phyloP scores from a whole-genome alignment of 2,329 filamentous ascomycete genomes.

The Colletotrichum musicola region DNA sequence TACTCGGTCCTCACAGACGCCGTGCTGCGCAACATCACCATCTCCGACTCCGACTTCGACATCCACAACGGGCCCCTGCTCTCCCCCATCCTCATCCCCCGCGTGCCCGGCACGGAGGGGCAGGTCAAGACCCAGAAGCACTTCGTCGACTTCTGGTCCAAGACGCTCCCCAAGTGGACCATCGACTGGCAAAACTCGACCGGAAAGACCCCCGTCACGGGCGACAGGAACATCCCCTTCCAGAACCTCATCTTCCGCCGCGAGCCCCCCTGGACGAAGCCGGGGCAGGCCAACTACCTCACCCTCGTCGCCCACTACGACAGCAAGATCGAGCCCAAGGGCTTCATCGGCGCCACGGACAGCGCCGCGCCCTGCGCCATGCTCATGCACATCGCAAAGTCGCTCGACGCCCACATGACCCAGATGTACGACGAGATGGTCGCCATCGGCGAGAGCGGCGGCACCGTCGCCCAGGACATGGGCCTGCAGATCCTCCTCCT shows the following conservation, averaged over 20 bases:
- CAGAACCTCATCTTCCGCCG: slow-evolving; percentile 81
- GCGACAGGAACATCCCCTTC: slow-evolving; percentile 76
- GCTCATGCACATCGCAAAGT: slow-evolving; percentile 81
- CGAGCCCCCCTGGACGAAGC: slow-evolving; percentile 80
- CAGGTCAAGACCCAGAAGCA: slow-evolving; percentile 76
- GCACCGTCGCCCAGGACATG: slow-evolving; percentile 72
- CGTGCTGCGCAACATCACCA: slow-evolving; percentile 73
- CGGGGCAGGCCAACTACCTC: slow-evolving; percentile 78
- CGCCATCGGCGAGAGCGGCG: slow-evolving; percentile 62
- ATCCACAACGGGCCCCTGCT: slow-evolving; percentile 75
- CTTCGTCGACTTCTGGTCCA: slow-evolving; percentile 78
- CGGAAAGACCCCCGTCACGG: slow-evolving; percentile 74
- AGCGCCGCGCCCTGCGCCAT: slow-evolving; percentile 88
- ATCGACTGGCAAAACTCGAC: slow-evolving; percentile 82
- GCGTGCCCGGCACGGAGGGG: slow-evolving; percentile 80
- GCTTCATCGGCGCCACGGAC: slow-evolving; percentile 88
- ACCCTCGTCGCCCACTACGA: slow-evolving; percentile 90
- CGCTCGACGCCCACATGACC: slow-evolving; percentile 77
- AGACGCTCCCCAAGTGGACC: slow-evolving; percentile 76
- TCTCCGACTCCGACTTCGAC: slow-evolving; percentile 75
- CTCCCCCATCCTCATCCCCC: slow-evolving; percentile 80
- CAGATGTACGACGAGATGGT: slow-evolving; percentile 80
- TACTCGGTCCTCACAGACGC: slow-evolving; percentile 70
- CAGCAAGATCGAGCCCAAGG: slow-evolving; percentile 76
- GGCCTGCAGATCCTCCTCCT: slow-evolving; percentile 85